Percentiles rank a stretch among this genome's conserved stretches.
These are phyloP conservation scores for Sanghuangporus baumii DNA, from an alignment of 1,284 basidiomycete genomes.

Conservation along the genomic window DNA sequence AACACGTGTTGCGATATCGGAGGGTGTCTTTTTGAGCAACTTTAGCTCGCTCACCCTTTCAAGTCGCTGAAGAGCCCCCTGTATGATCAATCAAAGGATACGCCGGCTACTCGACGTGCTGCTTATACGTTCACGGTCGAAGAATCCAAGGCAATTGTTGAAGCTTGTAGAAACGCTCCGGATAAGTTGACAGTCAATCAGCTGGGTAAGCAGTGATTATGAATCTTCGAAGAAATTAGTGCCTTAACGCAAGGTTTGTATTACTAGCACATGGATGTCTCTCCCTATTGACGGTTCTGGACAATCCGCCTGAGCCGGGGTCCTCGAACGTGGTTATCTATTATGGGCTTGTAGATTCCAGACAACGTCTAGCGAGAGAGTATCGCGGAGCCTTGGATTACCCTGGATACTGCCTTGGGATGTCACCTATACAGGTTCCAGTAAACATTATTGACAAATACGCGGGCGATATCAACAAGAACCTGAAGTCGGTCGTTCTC, in stretches of 20 bases:
- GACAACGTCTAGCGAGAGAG: constrained; percentile 5
- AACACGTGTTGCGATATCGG: not conserved
- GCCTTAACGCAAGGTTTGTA: not conserved
- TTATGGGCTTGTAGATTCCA: constrained; percentile 16
- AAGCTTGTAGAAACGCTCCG: not conserved
- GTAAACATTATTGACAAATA: constrained; percentile 11
- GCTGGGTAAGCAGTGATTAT: not conserved
- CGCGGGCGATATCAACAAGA: not conserved
- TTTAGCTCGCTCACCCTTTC: constrained; percentile 3
- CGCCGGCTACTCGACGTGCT: not conserved
- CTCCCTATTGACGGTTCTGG: constrained; percentile 4
- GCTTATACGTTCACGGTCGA: constrained; percentile 8
- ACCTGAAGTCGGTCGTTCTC: constrained; percentile 8
- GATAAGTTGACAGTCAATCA: constrained; percentile 10
- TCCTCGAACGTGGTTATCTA: constrained; percentile 2
- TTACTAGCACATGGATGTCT: constrained; percentile 14
- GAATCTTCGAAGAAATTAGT: too few relatives aligned
- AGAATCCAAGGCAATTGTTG: constrained; percentile 8
- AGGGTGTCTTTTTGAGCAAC: not conserved
- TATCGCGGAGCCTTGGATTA: constrained; percentile 7
- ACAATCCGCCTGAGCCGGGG: constrained; percentile 15
- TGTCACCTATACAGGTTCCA: constrained; percentile 13
- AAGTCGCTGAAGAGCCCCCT: not conserved
- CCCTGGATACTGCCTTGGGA: constrained; percentile 18
- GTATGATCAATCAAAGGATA: not conserved